These are phyloP conservation scores for Eragrostis tef DNA, from an alignment of 202 grass and related monocot genomes.

Conservation along the genomic window DNA sequence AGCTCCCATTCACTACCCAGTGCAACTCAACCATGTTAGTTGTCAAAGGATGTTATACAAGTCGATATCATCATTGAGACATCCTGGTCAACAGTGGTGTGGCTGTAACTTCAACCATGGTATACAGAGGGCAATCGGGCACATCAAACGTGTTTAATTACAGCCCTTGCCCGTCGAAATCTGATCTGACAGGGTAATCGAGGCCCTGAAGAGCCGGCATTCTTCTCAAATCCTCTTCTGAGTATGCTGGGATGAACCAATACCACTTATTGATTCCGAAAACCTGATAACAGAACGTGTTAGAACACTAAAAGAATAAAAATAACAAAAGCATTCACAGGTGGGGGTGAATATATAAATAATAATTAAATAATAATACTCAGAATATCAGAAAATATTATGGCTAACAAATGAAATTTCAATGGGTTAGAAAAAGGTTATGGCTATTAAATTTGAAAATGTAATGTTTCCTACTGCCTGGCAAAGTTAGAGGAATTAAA, in stretches of 20 bases:
- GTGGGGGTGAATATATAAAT: not conserved
- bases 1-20: not conserved
- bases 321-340: not conserved
- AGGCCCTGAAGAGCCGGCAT: constrained; percentile 69
- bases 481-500: not conserved
- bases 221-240: constrained; percentile 82
- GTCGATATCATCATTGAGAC: constrained; percentile 9
- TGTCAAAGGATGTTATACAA: constrained; percentile 1
- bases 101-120: not conserved
- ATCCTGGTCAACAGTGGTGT: not conserved
- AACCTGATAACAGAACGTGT: constrained; percentile 57
- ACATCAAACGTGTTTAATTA: not conserved
- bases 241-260: constrained; percentile 82
- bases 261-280: constrained; percentile 79
- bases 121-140: not conserved
- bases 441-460: not conserved
- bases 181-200: constrained; percentile 75
- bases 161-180: constrained; percentile 56
- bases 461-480: not conserved
- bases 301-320: not conserved
- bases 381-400: not conserved
- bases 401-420: not conserved
- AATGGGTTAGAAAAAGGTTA: not conserved
- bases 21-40: constrained; percentile 7
- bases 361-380: not conserved